Base-by-base conservation (phyloP, 2,329 filamentous ascomycete genomes). In the Cryphonectria nitschkei region DNA sequence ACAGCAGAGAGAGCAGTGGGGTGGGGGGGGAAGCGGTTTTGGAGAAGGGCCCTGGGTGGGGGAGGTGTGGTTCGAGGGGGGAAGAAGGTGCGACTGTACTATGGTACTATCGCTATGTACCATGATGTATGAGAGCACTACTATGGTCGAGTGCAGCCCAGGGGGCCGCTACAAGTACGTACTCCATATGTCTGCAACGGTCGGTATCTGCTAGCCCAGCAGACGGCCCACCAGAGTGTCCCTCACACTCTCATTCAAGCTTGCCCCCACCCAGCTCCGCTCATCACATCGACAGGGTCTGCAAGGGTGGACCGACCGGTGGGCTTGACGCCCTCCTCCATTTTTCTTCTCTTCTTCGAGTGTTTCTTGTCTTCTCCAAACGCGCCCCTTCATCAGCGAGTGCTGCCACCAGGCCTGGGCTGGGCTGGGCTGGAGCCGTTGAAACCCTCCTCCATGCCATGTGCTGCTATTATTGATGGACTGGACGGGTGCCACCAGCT, bases 281-380 rank as follows among this genome's bases (percentile, higher is more conserved):
- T 66, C 64, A 46, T 41, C 61, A 64, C 32, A 34, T 13, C 56
- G 39, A 41, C 56, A 65, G 60, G 69, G 39, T 37, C 43, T 65
- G 52, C 66, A 58, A 32, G 52, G 52, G 52, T 60, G 29, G 56
- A 32, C 69, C 39, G 46, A 19, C 69, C 26, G 46, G 66, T 41
- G 54, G 67, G 46, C 58, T 67, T 69, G 70, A 67, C 39, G 65
- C 64, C 63, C 68, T 52, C 54, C 65, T 46, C 68, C 65, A 65
- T 70, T 68, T 65, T 66, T 56, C 22, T 52, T 34, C 16, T 32
- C 41, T 26, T 46, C 41, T 62, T 65, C 29, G 32, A 43, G 43
- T 70, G 68, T 72, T 70, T 72, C 68, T 66, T 66, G 65, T 70
- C 71, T 72, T 70, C 68, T 63, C 68, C 70, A 70, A 70, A 70